Conservation (phyloP, 306 rosid species). For the Rubus idaeus region DNA sequence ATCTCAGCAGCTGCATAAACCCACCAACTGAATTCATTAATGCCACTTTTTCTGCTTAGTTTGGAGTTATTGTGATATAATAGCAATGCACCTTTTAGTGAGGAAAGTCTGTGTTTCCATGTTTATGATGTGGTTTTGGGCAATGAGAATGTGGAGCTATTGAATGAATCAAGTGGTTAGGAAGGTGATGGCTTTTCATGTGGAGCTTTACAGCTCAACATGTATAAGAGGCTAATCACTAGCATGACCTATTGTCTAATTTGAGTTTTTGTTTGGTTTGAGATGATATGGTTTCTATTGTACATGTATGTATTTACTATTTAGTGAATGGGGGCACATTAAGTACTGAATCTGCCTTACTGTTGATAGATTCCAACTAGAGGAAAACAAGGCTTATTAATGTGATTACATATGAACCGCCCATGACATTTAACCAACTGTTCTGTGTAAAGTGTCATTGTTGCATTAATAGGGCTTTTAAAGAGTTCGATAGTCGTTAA, state of each 20-base stretch:
- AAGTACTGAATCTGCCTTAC: not conserved
- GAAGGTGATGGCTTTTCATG: not conserved
- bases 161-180: not conserved
- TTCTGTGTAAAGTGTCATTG: not conserved
- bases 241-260: not conserved
- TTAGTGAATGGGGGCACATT: not conserved
- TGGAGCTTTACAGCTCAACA: not conserved
- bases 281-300: not conserved
- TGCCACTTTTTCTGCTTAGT: not conserved
- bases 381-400: not conserved
- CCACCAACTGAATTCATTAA: conserved; percentile 27
- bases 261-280: not conserved
- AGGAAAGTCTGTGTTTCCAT: not conserved
- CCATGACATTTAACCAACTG: not conserved
- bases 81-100: not conserved
- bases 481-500: not conserved
- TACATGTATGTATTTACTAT: too few relatives aligned
- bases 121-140: not conserved
- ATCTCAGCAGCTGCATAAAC: conserved; percentile 61
- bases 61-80: not conserved
- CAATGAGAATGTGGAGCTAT: not conserved
- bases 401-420: not conserved
- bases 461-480: not conserved
- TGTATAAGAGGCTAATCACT: not conserved
- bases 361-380: not conserved